phyloP scores from a whole-genome alignment of 306 rosid genomes.

The Cajanus cajan region DNA sequence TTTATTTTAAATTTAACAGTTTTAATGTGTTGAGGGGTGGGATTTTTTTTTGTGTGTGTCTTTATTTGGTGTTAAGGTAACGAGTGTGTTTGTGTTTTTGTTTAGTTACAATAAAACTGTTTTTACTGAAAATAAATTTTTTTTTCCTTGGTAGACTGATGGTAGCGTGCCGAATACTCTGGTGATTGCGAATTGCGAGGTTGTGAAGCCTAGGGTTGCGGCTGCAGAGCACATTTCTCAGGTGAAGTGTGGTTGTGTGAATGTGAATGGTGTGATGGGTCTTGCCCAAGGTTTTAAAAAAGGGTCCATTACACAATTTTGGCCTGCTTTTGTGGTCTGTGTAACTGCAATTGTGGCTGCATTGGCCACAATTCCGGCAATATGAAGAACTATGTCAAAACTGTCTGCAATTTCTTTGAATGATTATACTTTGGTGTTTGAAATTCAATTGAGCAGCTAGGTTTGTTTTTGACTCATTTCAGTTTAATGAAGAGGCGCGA shows the following conservation, averaged over 20 bases:
- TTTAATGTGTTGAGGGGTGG: not conserved
- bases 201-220: slow-evolving; percentile 97
- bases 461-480: slow-evolving; percentile 17
- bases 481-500: slow-evolving; percentile 99
- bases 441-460: slow-evolving; percentile 11
- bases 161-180: slow-evolving; percentile 98
- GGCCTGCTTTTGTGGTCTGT: not conserved
- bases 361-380: not conserved
- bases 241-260: slow-evolving; percentile 42
- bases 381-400: not conserved
- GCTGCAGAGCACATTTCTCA: slow-evolving; percentile 99
- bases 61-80: not conserved
- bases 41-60: not conserved
- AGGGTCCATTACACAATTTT: not conserved
- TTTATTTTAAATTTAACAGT: not conserved
- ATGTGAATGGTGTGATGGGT: not conserved
- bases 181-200: slow-evolving; percentile 98
- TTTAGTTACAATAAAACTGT: not conserved
- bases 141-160: slow-evolving; percentile 59
- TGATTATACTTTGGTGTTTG: not conserved
- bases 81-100: not conserved
- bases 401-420: not conserved
- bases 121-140: not conserved
- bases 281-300: not conserved
- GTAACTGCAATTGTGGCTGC: not conserved